Evolutionary conservation across 371 early-diverging fungal species (phyloP).

Genomic region (Funneliformis caledonium): DNA sequence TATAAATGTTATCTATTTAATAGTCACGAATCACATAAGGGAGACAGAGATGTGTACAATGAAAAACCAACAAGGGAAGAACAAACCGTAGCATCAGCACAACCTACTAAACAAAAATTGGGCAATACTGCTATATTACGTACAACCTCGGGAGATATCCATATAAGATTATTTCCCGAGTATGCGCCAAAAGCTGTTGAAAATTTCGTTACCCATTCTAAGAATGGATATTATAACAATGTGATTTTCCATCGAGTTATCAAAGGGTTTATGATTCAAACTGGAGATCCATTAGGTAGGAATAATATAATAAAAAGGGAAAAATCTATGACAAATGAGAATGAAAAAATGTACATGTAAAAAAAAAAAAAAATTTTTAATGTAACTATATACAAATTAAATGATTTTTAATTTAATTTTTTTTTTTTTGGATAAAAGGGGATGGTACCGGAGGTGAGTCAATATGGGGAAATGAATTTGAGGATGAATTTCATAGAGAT

Average conservation of each 20-base stretch:
- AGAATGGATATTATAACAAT: constrained; percentile 77
- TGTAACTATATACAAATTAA: constrained; percentile 35
- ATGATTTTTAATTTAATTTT: neutral
- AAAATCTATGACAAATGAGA: constrained; percentile 41
- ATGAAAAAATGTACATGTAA: neutral
- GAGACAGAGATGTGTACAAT: constrained; percentile 93
- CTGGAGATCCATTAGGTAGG: constrained; percentile 78
- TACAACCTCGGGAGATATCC: constrained; percentile 87
- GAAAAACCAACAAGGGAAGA: constrained; percentile 97
- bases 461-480: constrained; percentile 94
- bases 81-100: constrained; percentile 81
- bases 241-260: constrained; percentile 92
- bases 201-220: constrained; percentile 85
- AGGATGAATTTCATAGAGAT: constrained; percentile 89
- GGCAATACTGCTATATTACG: constrained; percentile 83
- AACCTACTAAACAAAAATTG: constrained; percentile 57
- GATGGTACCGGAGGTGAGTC: constrained; percentile 97
- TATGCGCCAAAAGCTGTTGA: constrained; percentile 92
- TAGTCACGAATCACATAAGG: constrained; percentile 61
- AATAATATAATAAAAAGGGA: constrained; percentile 42
- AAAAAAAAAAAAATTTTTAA: neutral
- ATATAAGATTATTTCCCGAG: constrained; percentile 81
- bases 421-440: constrained; percentile 41
- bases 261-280: constrained; percentile 91
- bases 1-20: constrained; percentile 28